These are phyloP conservation scores for Phytopythium helicoides DNA, from an alignment of 352 stramenopile species.

Conservation along the genomic window DNA sequence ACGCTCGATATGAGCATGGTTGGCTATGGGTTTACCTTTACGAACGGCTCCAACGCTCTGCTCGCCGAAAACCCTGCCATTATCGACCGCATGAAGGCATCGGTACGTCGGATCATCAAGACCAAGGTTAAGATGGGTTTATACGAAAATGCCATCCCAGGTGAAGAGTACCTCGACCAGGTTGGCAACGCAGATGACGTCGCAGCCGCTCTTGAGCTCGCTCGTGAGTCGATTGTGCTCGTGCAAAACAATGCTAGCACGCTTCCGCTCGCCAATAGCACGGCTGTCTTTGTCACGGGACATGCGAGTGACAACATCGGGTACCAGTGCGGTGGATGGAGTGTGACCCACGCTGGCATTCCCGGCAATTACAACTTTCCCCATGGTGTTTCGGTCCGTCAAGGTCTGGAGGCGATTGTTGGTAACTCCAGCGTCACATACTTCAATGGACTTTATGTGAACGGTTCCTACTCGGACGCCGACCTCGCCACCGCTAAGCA, in stretches of 20 bases:
- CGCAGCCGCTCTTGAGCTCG: conserved; percentile 44
- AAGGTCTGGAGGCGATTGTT: too few species aligned
- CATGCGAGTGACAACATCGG: too few species aligned
- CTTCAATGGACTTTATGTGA: too few species aligned
- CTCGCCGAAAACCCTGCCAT: conserved; percentile 26
- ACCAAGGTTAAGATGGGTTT: conserved; percentile 65
- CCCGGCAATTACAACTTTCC: too few species aligned
- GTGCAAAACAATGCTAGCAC: conserved; percentile 71
- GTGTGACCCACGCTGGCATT: too few species aligned
- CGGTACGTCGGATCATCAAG: conserved; percentile 55
- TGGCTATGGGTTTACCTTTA: conserved; percentile 30
- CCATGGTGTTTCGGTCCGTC: too few species aligned
- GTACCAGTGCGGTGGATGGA: too few species aligned
- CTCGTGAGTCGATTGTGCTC: conserved; percentile 71
- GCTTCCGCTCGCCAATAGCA: too few species aligned
- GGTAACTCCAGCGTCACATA: too few species aligned
- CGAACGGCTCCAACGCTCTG: conserved; percentile 45
- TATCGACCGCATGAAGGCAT: conserved; percentile 41
- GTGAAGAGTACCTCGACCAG: conserved; percentile 24
- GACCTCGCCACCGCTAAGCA: too few species aligned
- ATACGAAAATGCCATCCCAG: conserved; percentile 56
- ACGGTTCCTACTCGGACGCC: too few species aligned
- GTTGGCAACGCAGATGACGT: conserved; percentile 47
- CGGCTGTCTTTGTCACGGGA: too few species aligned
- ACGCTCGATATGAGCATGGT: conserved; percentile 92